Conservation (phyloP, 371 early-diverging fungal species). For the Sporodiniella umbellata region DNA sequence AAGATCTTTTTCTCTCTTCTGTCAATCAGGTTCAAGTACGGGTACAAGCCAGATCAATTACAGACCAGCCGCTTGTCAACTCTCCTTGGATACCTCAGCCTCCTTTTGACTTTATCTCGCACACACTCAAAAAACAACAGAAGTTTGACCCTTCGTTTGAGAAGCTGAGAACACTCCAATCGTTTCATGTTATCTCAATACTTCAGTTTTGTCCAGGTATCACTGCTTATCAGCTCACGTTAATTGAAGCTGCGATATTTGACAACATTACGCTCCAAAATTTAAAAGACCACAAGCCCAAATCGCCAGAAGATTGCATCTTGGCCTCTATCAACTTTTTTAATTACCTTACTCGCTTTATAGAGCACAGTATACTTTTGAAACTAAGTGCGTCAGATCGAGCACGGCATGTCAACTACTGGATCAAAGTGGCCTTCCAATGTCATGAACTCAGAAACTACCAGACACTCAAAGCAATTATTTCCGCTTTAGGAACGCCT, state of each 20-base stretch:
- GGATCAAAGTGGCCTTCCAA: constrained; percentile 71
- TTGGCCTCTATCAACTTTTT: constrained; percentile 76
- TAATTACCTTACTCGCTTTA: constrained; percentile 74
- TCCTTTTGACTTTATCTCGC: constrained; percentile 13
- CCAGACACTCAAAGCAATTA: constrained; percentile 72
- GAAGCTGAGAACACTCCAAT: constrained; percentile 42
- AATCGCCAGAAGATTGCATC: constrained; percentile 62
- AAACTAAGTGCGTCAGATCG: constrained; percentile 60
- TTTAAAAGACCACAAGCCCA: constrained; percentile 61
- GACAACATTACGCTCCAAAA: constrained; percentile 59
- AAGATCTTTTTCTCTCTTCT: constrained; percentile 10
- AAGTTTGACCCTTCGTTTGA: constrained; percentile 40
- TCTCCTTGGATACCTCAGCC: constrained; percentile 38
- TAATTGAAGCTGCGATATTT: constrained; percentile 72
- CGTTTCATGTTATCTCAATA: constrained; percentile 54
- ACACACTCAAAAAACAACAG: neutral
- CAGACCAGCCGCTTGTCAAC: neutral
- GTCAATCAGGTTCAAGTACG: neutral
- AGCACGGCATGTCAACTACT: constrained; percentile 61
- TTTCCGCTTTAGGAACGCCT: constrained; percentile 69
- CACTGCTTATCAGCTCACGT: constrained; percentile 72
- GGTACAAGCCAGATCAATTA: neutral
- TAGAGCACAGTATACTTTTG: constrained; percentile 68
- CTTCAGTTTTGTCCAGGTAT: constrained; percentile 63
- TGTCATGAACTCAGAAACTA: constrained; percentile 64